phyloP scores from a whole-genome alignment of 495 filamentous ascomycete genomes.

The Pseudomonodictys pantanalensis region DNA sequence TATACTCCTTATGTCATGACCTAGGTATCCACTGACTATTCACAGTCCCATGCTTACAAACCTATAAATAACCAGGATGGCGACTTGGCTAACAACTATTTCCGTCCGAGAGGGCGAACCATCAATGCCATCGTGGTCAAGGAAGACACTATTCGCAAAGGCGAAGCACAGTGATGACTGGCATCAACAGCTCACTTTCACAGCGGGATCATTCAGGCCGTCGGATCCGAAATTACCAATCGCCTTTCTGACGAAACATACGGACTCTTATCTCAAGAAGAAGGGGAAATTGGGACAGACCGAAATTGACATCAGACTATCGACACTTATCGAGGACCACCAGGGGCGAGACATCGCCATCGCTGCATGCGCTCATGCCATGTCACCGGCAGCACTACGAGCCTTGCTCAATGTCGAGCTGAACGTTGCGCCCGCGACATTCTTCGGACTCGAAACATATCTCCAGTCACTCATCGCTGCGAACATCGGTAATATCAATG shows the following conservation, averaged over 20 bases:
- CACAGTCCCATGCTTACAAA: not conserved
- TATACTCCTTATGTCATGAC: no score
- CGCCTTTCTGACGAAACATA: conserved; percentile 10
- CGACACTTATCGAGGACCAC: conserved; percentile 22
- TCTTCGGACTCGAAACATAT: conserved; percentile 22
- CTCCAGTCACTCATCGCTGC: conserved; percentile 27
- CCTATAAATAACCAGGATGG: not conserved
- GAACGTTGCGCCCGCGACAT: conserved; percentile 22
- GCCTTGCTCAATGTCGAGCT: conserved; percentile 26
- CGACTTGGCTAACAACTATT: not conserved
- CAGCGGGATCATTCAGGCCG: conserved; percentile 2
- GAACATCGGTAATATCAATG: conserved; percentile 6
- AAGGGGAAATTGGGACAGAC: conserved; percentile 22
- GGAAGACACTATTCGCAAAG: conserved; percentile 17
- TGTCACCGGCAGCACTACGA: conserved; percentile 18
- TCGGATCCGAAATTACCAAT: conserved; percentile 14
- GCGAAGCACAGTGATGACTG: conserved; percentile 25
- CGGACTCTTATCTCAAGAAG: conserved; percentile 29
- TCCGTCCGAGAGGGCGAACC: not conserved
- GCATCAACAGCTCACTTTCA: conserved; percentile 25
- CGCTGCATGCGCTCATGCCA: conserved; percentile 30
- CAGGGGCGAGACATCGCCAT: conserved; percentile 28
- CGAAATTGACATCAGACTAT: conserved; percentile 20
- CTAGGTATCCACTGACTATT: not conserved
- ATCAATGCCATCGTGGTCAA: not conserved